These are phyloP conservation scores for Kokia cookei DNA, from an alignment of 441 rosid species.

Conservation along the genomic window DNA sequence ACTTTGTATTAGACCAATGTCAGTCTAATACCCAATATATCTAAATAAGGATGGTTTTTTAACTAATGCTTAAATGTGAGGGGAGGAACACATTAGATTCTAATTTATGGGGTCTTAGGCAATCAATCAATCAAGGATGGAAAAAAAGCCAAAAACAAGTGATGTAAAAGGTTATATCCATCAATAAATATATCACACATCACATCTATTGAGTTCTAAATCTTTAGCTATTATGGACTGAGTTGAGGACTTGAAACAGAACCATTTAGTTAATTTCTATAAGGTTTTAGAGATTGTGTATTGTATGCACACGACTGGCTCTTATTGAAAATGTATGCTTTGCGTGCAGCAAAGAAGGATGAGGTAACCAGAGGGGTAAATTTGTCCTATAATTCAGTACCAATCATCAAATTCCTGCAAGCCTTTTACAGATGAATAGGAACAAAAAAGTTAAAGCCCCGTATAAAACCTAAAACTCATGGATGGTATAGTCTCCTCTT, in stretches of 20 bases:
- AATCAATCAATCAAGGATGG: not conserved
- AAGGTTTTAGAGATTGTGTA: not conserved
- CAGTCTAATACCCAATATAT: not conserved
- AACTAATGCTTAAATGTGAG: not conserved
- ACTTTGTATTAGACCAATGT: no score
- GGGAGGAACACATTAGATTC: not conserved
- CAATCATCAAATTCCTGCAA: slow-evolving; percentile 15
- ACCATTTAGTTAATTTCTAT: not conserved
- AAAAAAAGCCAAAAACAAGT: not conserved
- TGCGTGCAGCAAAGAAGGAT: not conserved
- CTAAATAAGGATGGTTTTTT: not conserved
- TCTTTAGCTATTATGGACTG: no score
- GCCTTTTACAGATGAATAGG: not conserved
- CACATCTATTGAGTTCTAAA: not conserved
- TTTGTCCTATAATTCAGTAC: slow-evolving; percentile 2
- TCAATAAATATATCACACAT: not conserved
- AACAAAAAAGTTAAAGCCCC: slow-evolving; percentile 31
- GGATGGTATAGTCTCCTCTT: not conserved
- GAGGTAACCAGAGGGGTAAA: slow-evolving; percentile 13
- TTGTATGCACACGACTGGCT: not conserved
- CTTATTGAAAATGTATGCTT: not conserved
- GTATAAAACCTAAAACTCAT: slow-evolving; percentile 20
- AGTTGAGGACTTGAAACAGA: not conserved
- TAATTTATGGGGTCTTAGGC: not conserved
- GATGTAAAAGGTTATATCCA: slow-evolving; percentile 7